phyloP scores from a whole-genome alignment of 129 eudicot genomes.

The Helichrysum umbraculigerum region DNA sequence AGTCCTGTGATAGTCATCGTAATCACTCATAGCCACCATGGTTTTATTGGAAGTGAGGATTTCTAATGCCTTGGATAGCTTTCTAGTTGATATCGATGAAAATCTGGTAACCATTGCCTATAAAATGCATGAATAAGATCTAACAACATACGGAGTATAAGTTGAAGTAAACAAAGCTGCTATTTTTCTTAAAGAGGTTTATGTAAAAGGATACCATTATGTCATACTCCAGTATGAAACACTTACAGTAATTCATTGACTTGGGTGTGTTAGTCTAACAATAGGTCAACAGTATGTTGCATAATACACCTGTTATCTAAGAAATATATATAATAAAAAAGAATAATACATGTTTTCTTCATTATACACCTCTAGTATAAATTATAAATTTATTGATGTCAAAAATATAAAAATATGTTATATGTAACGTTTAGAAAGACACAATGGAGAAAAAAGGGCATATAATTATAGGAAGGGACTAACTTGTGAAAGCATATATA shows the following conservation, averaged over 20 bases:
- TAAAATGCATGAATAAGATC: constrained; percentile 11
- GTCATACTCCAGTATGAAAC: background rate
- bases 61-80: constrained; percentile 60
- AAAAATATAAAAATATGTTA: too few relatives aligned
- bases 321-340: too few relatives aligned
- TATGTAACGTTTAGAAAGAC: background rate
- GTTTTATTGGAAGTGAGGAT: constrained; percentile 79
- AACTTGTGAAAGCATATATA: background rate
- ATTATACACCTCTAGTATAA: too few relatives aligned
- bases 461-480: background rate
- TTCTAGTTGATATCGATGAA: constrained; percentile 81
- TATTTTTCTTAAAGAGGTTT: too few relatives aligned
- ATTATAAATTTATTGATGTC: too few relatives aligned
- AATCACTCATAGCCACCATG: constrained; percentile 92
- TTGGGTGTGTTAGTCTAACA: background rate
- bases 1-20: constrained; percentile 68
- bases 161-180: background rate
- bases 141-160: background rate
- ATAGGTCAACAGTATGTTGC: background rate
- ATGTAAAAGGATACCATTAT: too few relatives aligned
- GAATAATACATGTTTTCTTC: too few relatives aligned
- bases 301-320: too few relatives aligned
- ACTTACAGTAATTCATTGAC: background rate
- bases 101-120: constrained; percentile 86
- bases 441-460: background rate